Evolutionary conservation across 805 yeast genomes (phyloP).

Genomic region (Lachancea fermentati): DNA sequence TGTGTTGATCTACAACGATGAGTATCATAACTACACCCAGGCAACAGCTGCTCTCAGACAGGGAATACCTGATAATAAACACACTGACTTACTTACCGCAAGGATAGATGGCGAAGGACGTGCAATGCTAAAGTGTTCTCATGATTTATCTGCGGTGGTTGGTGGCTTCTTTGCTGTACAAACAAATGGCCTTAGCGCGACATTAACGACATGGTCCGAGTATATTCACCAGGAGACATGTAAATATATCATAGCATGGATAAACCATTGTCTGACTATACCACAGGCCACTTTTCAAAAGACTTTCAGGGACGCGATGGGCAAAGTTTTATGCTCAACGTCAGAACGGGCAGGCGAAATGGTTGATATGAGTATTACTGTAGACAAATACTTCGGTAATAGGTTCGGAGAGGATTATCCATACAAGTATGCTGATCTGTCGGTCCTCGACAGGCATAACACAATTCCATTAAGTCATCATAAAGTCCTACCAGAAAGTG

Average conservation of each 20-base stretch:
- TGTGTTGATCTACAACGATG: constrained; percentile 74
- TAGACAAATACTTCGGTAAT: constrained; percentile 21
- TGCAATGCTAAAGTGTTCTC: constrained; percentile 38
- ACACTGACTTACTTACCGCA: constrained; percentile 34
- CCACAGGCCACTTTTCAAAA: constrained; percentile 37
- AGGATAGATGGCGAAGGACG: constrained; percentile 48
- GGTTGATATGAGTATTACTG: constrained; percentile 23
- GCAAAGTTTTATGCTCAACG: constrained; percentile 38
- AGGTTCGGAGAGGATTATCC: constrained; percentile 16
- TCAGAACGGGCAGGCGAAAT: constrained; percentile 12
- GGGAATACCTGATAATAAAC: constrained; percentile 33
- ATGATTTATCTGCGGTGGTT: constrained; percentile 23
- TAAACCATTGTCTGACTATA: constrained; percentile 37
- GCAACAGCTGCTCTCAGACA: constrained; percentile 46
- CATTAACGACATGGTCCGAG: constrained; percentile 48
- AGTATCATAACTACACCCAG: constrained; percentile 54
- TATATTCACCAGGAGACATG: constrained; percentile 44
- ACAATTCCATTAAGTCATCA: constrained; percentile 34
- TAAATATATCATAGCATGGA: constrained; percentile 46
- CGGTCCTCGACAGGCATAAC: constrained; percentile 32
- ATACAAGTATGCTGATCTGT: constrained; percentile 24
- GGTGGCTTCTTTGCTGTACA: constrained; percentile 38
- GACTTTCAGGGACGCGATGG: constrained; percentile 37
- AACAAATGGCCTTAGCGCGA: constrained; percentile 48
- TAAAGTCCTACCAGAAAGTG: constrained; percentile 19